Evolutionary conservation across 768 basidiomycete species (phyloP), one percentile per base, ranked within the genome.

Genomic region (Russula abietina): DNA sequence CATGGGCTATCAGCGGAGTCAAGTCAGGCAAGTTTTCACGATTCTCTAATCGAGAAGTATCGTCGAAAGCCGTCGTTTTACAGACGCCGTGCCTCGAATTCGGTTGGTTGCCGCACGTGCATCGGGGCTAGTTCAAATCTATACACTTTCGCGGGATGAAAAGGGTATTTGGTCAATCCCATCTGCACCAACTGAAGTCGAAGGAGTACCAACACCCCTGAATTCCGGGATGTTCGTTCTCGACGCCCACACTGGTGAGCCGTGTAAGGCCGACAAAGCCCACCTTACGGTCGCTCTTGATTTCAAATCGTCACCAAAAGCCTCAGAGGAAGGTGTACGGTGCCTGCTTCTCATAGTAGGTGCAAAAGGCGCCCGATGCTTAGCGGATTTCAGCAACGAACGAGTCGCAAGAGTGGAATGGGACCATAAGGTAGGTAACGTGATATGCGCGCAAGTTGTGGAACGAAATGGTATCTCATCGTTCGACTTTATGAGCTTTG

Each of bases 381-480:
- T 78, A 51, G 72, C 80, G 4, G 81, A 87, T 68, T 76, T 91
- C 41, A 83, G 77, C 51, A 90, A 90, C 3, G 83, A 89, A 16
- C 78, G 82, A 50, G 72, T 91, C 22, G 83, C 80, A 4, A 89
- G 83, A 71, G 80, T 77, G 1, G 88, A 92, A 22, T 86, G 89
- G 84, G 75, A 76, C 22, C 71, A 69, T 48, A 84, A 83, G 68
- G 69, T 71, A 16, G 86, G 85, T 10, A 71, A 72, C 8, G 80
- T 86, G 12, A 74, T 80, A 30, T 72, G 74, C 45, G 78, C 77
- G 8, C 80, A 85, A 52, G 76, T 88, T 17, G 76, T 92, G 4
- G 82, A 83, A 58, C 82, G 80, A 67, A 78, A 83, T 67, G 83
- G 90, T 41, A 54, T 28, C 14, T 30, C 9, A 32, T 48, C 17